These are phyloP conservation scores for Nannizzia gypsea DNA, from an alignment of 2,329 filamentous ascomycete genomes.

Conservation along the genomic window DNA sequence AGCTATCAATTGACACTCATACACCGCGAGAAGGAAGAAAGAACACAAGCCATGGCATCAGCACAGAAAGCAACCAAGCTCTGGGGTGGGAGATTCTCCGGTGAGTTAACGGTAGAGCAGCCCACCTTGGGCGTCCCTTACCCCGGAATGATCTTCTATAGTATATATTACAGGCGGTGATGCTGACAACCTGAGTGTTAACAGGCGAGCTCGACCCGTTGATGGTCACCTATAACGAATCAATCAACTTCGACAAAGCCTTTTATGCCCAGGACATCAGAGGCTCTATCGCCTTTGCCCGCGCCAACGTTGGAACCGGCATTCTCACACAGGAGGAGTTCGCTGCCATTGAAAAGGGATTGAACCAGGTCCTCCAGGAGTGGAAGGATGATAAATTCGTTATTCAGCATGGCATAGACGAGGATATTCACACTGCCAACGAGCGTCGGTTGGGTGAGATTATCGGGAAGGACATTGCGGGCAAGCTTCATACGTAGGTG, in stretches of 20 bases:
- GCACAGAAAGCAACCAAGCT: slow-evolving; percentile 13
- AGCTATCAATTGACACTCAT: background rate
- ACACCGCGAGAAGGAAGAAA: no score
- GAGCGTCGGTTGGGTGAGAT: slow-evolving; percentile 61
- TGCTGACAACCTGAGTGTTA: background rate
- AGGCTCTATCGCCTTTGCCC: slow-evolving; percentile 63
- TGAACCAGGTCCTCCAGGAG: slow-evolving; percentile 40
- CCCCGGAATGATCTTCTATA: background rate
- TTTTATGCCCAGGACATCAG: slow-evolving; percentile 67
- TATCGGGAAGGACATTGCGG: slow-evolving; percentile 71
- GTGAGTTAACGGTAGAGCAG: slow-evolving; percentile 23
- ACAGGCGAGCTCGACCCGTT: slow-evolving; percentile 63
- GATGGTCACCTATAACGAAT: slow-evolving; percentile 70
- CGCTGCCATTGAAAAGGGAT: slow-evolving; percentile 53
- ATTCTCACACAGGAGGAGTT: slow-evolving; percentile 63
- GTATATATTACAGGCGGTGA: no score
- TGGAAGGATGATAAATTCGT: slow-evolving; percentile 22
- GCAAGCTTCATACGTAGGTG: slow-evolving; percentile 69
- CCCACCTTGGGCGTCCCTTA: background rate
- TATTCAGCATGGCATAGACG: slow-evolving; percentile 19
- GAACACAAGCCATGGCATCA: background rate
- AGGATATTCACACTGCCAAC: slow-evolving; percentile 19
- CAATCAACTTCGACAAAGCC: slow-evolving; percentile 59
- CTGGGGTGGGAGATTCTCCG: slow-evolving; percentile 41
- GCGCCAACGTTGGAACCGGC: slow-evolving; percentile 58